Percentiles rank a stretch among this genome's conserved stretches.
phyloP scores from a whole-genome alignment of 2,329 filamentous ascomycete species.

The Fusarium pilosicola region DNA sequence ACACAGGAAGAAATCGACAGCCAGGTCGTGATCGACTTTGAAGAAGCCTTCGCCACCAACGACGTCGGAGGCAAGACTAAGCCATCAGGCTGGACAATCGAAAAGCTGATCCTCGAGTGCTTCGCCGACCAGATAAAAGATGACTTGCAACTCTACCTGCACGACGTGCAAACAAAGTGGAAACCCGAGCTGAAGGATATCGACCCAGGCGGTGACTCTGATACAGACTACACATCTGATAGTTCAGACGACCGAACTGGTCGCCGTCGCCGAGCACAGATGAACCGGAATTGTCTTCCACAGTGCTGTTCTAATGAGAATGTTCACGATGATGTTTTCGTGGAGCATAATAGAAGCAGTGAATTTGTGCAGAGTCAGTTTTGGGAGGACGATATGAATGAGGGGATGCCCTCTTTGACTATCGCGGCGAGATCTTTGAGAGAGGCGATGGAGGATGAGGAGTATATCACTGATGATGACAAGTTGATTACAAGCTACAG shows the following conservation, averaged over 20 bases:
- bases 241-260: background rate
- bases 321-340: background rate
- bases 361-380: background rate
- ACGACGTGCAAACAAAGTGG: background rate
- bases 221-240: background rate
- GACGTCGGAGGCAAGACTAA: background rate
- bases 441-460: background rate
- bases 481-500: background rate
- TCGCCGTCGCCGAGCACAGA: background rate
- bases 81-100: background rate
- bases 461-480: background rate
- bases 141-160: accelerated
- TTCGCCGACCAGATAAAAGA: background rate
- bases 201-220: background rate
- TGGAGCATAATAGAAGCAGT: background rate
- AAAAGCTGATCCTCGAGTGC: background rate
- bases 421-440: background rate
- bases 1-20: background rate
- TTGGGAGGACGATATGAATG: background rate
- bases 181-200: background rate
- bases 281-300: background rate
- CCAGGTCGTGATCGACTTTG: background rate
- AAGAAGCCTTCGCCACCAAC: background rate
- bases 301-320: background rate
- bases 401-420: background rate